Conservation (phyloP, 2,329 filamentous ascomycete genomes). For the Cercospora zeina region DNA sequence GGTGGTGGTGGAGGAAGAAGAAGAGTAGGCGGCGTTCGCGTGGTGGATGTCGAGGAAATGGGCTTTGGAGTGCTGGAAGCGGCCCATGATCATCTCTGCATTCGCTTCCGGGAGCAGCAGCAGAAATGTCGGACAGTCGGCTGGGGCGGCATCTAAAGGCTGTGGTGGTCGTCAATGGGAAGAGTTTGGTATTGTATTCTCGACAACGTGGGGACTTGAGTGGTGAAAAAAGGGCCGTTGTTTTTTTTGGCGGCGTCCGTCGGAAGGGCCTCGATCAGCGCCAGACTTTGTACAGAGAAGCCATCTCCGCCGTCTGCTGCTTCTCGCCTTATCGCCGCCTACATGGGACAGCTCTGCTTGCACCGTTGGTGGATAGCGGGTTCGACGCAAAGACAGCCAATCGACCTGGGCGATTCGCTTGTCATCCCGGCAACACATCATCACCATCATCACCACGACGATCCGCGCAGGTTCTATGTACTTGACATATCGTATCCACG, state of each 20-base stretch:
- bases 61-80: conserved; percentile 23
- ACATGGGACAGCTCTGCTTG: neutral
- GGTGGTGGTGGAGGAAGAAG: conserved; percentile 21
- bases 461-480: neutral
- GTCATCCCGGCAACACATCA: conserved; percentile 10
- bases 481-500: neutral
- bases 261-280: conserved; percentile 11
- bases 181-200: neutral
- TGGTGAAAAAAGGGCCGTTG: conserved; percentile 16
- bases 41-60: conserved; percentile 32
- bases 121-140: conserved; percentile 1
- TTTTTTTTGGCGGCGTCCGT: conserved; percentile 1
- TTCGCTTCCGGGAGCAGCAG: conserved; percentile 8
- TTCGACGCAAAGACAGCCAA: conserved; percentile 8
- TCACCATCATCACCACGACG: neutral
- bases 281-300: neutral
- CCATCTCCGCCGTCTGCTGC: too few species aligned
- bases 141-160: conserved; percentile 15
- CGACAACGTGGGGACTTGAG: conserved; percentile 10
- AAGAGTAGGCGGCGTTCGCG: conserved; percentile 29
- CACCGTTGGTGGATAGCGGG: neutral
- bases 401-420: neutral
- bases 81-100: conserved; percentile 23
- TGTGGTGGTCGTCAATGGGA: neutral
- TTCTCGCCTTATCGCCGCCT: neutral